Evolutionary conservation across 768 basidiomycete species (phyloP), one percentile per base, ranked within the genome.

Genomic region (Paxillus rubicundulus): DNA sequence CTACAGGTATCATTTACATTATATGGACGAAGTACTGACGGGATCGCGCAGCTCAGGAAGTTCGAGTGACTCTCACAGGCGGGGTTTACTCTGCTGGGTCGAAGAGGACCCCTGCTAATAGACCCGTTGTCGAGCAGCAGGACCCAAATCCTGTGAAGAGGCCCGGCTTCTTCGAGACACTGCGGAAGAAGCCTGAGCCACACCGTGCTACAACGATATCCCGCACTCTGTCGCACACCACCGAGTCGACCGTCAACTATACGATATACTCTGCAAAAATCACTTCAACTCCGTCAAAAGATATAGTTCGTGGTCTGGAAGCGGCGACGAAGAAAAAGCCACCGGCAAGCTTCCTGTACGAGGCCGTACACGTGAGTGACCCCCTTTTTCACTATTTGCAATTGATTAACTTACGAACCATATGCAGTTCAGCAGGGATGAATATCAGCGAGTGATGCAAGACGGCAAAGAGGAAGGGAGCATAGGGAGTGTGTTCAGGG

Each of bases 271-370:
- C 60, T 6, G 70, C 66, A 14, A 24, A 57, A 21, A 77, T 87
- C 14, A 73, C 75, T 41, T 83, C 88, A 9, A 73, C 64, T 27
- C 64, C 89, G 16, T 79, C 79, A 52, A 75, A 79, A 66, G 86
- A 84, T 64, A 71, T 86, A 52, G 71, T 78, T 2, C 65, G 72
- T 9, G 94, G 95, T 66, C 72, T 97, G 28, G 78, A 86, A 57
- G 75, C 91, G 47, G 87, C 90, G 1, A 97, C 93, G 8, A 95
- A 95, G 79, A 98, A 98, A 74, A 83, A 87, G 47, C 87, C 90
- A 0, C 93, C 94, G 0, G 74, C 70, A 2, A 78, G 73, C 52
- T 80, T 92, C 66, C 82, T 77, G 52, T 86, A 87, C 48, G 84
- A 89, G 59, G 75, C 96, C 13, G 89, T 97, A 43, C 95, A 89